Evolutionary conservation across 768 basidiomycete genomes (phyloP), one percentile per base, ranked within the genome.

Genomic region (Infundibulicybe gibba): DNA sequence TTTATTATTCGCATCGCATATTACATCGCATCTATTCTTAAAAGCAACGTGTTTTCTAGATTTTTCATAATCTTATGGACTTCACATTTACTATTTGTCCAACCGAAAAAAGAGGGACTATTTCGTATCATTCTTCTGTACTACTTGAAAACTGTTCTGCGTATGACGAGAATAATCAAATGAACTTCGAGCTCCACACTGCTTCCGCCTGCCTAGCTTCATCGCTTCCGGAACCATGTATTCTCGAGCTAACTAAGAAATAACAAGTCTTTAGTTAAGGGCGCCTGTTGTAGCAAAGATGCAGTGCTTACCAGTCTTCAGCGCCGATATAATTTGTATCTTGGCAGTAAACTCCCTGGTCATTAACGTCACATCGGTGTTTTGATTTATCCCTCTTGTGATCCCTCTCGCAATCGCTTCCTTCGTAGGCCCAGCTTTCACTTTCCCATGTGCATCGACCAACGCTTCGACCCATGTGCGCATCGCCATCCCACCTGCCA

Each of bases 401-500:
- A 79, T 75, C 11, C 79, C 77, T 41, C 66, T 71, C 19, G 71
- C 76, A 43, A 77, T 64, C 32, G 55, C 56, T 31, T 71, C 71
- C 58, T 69, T 77, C 50, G 64, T 65, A 15, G 54, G 56, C 32
- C 56, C 64, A 38, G 55, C 47, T 34, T 54, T 50, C 40, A 61
- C 63, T 50, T 59, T 65, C n/a, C 51, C 59, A 49, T 75, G 67
- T 9, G 69, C 74, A 30, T 71, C 69, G 6, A 69, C 62, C n/a
- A 80, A 62, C 1, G 62, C 56, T 43, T 80, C 76, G 4, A 70
- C 69, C 78, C 77, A 79, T 9, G 75, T 79, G 32, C 74, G 68
- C 69, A 79, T 75, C 34, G 77, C 71, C 76, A 79, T 77, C 21
- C 67, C 76, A 5, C 75, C 74, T 3, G 77, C 72, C 75, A 78